Evolutionary conservation across 805 yeast species (phyloP).

Genomic region (Saturnispora hagleri): DNA sequence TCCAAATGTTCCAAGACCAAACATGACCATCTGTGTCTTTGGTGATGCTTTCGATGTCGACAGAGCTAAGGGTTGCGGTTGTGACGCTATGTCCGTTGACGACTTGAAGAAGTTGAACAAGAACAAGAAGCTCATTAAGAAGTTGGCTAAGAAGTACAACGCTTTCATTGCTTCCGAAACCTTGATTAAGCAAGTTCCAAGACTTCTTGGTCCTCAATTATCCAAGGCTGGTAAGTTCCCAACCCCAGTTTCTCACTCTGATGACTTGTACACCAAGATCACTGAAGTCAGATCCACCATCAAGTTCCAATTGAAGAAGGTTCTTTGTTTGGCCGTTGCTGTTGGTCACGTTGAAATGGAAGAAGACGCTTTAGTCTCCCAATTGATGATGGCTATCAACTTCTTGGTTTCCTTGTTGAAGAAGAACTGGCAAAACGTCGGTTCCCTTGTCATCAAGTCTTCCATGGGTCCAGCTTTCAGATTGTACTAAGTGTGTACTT

Average conservation of each 20-base stretch:
- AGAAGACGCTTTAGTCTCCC: slow-evolving; percentile 92
- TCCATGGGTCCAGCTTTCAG: slow-evolving; percentile 99
- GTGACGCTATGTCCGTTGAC: slow-evolving; percentile 99
- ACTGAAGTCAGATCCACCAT: slow-evolving; percentile 98
- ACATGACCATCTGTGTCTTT: slow-evolving; percentile 99
- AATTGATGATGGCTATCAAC: slow-evolving; percentile 97
- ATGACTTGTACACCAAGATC: slow-evolving; percentile 93
- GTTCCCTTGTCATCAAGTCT: slow-evolving; percentile 97
- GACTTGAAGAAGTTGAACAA: slow-evolving; percentile 99
- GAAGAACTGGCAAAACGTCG: slow-evolving; percentile 99
- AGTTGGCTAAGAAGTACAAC: slow-evolving; percentile 99
- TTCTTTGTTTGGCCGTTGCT: slow-evolving; percentile 98
- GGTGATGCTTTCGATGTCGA: slow-evolving; percentile 99
- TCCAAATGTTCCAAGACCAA: slow-evolving; percentile 99
- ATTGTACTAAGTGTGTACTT: slow-evolving; percentile 65
- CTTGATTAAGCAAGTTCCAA: slow-evolving; percentile 99
- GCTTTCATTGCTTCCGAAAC: slow-evolving; percentile 99
- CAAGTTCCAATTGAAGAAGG: slow-evolving; percentile 99
- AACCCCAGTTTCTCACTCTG: slow-evolving; percentile 99
- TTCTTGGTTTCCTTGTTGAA: slow-evolving; percentile 97
- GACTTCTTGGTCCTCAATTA: slow-evolving; percentile 99
- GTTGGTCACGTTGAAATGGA: slow-evolving; percentile 99
- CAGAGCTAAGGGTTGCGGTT: slow-evolving; percentile 99
- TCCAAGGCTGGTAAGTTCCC: slow-evolving; percentile 99
- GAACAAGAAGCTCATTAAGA: slow-evolving; percentile 99